Conservation (phyloP, 768 basidiomycete species). For the Termitomyces sp. region DNA sequence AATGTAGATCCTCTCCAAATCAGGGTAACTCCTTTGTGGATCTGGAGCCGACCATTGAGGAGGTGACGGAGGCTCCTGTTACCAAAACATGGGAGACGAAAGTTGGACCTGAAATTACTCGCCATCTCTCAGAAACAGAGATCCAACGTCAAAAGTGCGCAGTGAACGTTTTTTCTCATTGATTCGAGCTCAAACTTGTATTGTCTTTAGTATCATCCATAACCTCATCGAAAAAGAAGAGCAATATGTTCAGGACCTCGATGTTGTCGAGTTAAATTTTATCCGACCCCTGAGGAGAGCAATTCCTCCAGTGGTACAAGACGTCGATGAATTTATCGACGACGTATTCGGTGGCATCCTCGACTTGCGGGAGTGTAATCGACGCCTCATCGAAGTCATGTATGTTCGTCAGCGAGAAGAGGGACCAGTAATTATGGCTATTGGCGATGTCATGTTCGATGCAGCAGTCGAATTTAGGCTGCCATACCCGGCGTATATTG, state of each 20-base stretch:
- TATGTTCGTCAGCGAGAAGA: constrained; percentile 86
- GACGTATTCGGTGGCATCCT: constrained; percentile 88
- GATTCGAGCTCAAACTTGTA: background rate
- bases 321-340: constrained; percentile 80
- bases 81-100: constrained; percentile 42
- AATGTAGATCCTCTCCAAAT: background rate
- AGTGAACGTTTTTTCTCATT: background rate
- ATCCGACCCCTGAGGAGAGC: constrained; percentile 44
- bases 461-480: constrained; percentile 84
- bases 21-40: constrained; percentile 27
- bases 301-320: constrained; percentile 39
- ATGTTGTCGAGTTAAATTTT: constrained; percentile 69
- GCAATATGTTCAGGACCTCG: constrained; percentile 84
- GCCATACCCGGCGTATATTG: constrained; percentile 83
- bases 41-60: constrained; percentile 22
- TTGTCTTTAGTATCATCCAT: constrained; percentile 59
- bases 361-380: constrained; percentile 81
- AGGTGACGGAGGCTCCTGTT: constrained; percentile 21
- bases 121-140: constrained; percentile 67
- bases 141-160: constrained; percentile 72
- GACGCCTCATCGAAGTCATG: constrained; percentile 79
- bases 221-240: constrained; percentile 87
- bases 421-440: constrained; percentile 71
- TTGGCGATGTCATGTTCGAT: constrained; percentile 87
- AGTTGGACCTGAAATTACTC: constrained; percentile 33